phyloP scores from a whole-genome alignment of 441 rosid species.

The Viola pubescens region DNA sequence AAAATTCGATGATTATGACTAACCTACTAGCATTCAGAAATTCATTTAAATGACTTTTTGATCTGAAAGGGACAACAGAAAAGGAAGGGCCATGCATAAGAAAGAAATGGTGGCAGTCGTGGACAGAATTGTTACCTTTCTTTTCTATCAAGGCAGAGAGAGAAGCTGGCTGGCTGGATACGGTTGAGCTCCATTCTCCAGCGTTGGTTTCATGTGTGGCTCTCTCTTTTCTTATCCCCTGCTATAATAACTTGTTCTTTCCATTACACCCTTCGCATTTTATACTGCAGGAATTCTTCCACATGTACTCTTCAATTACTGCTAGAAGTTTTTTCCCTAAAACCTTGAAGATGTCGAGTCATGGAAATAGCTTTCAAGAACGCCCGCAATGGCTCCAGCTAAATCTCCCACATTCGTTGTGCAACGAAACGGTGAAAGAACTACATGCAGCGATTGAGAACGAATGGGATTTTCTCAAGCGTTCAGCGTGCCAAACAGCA shows the following conservation, averaged over 20 bases:
- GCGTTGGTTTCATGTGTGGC: constrained; percentile 74
- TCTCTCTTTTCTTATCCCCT: constrained; percentile 95
- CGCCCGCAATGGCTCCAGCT: constrained; percentile 44
- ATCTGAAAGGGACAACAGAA: constrained; percentile 27
- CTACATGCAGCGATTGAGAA: constrained; percentile 55
- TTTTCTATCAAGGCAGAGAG: constrained; percentile 28
- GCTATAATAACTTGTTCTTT: constrained; percentile 16
- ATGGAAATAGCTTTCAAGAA: constrained; percentile 29
- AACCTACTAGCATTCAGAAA: too few species aligned
- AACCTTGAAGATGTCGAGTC: constrained; percentile 38
- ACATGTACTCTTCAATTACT: constrained; percentile 14
- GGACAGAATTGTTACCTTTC: constrained; percentile 42
- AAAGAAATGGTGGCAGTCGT: constrained; percentile 31
- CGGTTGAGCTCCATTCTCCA: constrained; percentile 34
- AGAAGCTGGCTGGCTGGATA: constrained; percentile 32
- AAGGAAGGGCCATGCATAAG: constrained; percentile 20
- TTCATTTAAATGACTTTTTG: neutral
- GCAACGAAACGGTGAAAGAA: constrained; percentile 35
- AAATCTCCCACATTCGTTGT: constrained; percentile 44
- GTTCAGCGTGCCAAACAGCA: constrained; percentile 79
- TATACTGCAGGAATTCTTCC: constrained; percentile 32
- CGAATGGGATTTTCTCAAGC: constrained; percentile 59
- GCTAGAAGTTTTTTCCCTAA: constrained; percentile 13
- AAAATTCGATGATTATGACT: too few species aligned
- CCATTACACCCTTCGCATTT: constrained; percentile 14